Evolutionary conservation across 225 moss, liverwort and hornwort genomes (phyloP), one percentile per base, ranked within the genome.

Genomic region (Lunularia cruciata): DNA sequence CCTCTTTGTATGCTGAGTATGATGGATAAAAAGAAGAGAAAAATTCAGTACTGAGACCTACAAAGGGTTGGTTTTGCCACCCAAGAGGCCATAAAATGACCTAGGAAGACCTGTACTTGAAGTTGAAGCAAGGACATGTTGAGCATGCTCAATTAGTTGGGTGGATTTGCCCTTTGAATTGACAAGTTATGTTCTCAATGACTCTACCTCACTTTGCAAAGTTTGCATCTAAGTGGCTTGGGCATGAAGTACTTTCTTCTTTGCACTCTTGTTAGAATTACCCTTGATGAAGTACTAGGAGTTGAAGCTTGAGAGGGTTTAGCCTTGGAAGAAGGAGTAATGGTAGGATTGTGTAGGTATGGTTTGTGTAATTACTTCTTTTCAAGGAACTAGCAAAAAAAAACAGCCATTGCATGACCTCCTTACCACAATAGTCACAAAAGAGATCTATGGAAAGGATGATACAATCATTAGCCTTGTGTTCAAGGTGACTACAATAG

Each of bases 1-100:
- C n/a, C n/a, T n/a, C n/a, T n/a, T n/a, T n/a, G n/a, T n/a, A n/a
- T 7, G 15, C 43, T 7, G 15, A 43, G 43, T 43, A 43, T 8
- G 14, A 15, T 53, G 53, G 53, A 23, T 20, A 53, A 53, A 53
- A 53, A 8, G 53, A 53, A 12, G 22, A 12, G 22, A 5, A 10
- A 53, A 53, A 53, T 53, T 53, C 53, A 12, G 22, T 20, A 20
- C 14, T 18, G 53, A 53, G 53, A 53, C 53, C 53, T n/a, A n/a
- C n/a, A n/a, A n/a, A n/a, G n/a, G n/a, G n/a, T n/a, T n/a, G n/a
- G n/a, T n/a, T n/a, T n/a, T n/a, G 6, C 22, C 53, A 53, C n/a
- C n/a, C n/a, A 20, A 20, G 22, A 53, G 53, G 22, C 19, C 53
- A 53, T n/a, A 12, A 53, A 15, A 53, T 7, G 53, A 53, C 53